Evolutionary conservation across 2,329 filamentous ascomycete species (phyloP).

Genomic region (Diplodia sapinea): DNA sequence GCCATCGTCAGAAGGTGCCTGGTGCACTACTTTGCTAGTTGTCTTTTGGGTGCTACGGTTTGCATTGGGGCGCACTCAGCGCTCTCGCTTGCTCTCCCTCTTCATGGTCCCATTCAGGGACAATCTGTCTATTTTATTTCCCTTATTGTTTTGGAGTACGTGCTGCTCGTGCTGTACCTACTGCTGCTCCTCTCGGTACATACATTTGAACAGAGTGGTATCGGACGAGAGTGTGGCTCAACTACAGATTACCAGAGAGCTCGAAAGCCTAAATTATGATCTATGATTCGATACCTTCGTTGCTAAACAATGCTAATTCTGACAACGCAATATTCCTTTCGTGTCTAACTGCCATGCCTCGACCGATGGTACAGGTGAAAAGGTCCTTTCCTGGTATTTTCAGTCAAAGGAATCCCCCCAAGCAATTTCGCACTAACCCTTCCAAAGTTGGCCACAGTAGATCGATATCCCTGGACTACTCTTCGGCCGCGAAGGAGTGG

Average conservation of each 20-base stretch:
- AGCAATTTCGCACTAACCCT: too few species aligned
- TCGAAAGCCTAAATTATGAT: not conserved
- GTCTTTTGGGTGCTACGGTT: not conserved
- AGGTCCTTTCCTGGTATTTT: too few species aligned
- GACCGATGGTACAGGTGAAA: too few species aligned
- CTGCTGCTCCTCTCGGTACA: not conserved
- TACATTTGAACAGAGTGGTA: not conserved
- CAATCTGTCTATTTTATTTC: not conserved
- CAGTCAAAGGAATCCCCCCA: too few species aligned
- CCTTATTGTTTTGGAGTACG: not conserved
- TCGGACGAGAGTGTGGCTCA: too few species aligned
- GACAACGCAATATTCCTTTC: too few species aligned
- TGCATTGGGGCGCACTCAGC: not conserved
- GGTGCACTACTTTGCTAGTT: not conserved
- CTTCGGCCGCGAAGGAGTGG: too few species aligned
- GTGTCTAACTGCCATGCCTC: too few species aligned
- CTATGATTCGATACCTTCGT: not conserved
- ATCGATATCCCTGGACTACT: too few species aligned
- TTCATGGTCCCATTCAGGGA: not conserved
- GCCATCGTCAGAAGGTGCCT: not conserved
- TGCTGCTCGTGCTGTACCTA: not conserved
- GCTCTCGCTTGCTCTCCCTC: not conserved
- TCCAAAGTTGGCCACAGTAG: too few species aligned
- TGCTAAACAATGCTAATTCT: too few species aligned
- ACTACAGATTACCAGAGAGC: too few species aligned